phyloP scores from a whole-genome alignment of 805 yeast genomes.

The Myxozyma melibiosi region DNA sequence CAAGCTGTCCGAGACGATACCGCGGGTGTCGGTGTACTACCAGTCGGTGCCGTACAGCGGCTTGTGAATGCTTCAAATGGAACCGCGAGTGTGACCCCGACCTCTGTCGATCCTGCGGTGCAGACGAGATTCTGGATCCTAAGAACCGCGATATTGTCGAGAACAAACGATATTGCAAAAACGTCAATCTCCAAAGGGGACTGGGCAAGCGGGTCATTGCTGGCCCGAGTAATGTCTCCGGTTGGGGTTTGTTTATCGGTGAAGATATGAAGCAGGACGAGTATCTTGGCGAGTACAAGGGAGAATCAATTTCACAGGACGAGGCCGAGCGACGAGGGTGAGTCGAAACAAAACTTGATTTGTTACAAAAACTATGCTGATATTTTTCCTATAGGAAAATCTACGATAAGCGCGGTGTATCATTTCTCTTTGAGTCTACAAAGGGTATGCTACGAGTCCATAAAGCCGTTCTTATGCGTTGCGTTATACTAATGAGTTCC shows the following conservation, averaged over 20 bases:
- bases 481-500: neutral
- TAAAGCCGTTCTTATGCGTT: too few relatives aligned
- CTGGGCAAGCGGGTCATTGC: constrained; percentile 25
- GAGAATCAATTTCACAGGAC: constrained; percentile 30
- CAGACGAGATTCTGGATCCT: constrained; percentile 29
- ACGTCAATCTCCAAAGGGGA: constrained; percentile 28
- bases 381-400: constrained; percentile 15
- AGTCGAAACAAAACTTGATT: neutral
- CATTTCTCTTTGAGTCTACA: constrained; percentile 28
- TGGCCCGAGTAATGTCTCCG: constrained; percentile 27
- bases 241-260: constrained; percentile 32
- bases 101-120: constrained; percentile 29
- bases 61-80: constrained; percentile 33
- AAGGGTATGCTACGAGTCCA: constrained; percentile 5
- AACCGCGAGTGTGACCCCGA: constrained; percentile 33
- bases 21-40: constrained; percentile 30
- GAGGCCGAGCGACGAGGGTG: constrained; percentile 33
- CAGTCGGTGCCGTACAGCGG: constrained; percentile 25
- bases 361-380: neutral
- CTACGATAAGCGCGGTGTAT: constrained; percentile 31
- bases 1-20: constrained; percentile 26
- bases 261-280: constrained; percentile 31
- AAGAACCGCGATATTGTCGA: constrained; percentile 27
- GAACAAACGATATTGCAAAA: constrained; percentile 22
- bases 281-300: constrained; percentile 29